Base-by-base conservation (phyloP, 495 filamentous ascomycete species). In the Trichoderma erinaceum region DNA sequence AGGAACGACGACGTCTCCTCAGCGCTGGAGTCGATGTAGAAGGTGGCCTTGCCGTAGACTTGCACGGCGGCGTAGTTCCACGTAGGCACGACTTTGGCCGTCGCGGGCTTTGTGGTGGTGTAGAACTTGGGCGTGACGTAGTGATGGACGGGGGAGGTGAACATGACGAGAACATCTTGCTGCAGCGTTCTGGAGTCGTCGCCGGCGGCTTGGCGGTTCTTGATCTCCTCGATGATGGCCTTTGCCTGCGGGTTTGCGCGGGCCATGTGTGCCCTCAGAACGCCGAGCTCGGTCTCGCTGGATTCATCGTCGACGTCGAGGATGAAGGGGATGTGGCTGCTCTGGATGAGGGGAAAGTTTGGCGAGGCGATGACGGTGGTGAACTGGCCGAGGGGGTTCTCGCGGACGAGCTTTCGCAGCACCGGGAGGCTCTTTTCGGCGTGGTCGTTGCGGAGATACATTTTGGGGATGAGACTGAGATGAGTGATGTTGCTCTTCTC, bases 81-180 rank as follows among this genome's bases (percentile, higher is more conserved):
- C 6, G 86, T 88, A 1, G 85, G 85, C 3, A 86, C 85, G 1
- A 87, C 84, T 69, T 87, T 88, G 6, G 79, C 84, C 0, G 80
- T 84, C 4, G 65, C 72, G 1, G 82, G 84, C 69, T 87, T 87
- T 10, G 85, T 85, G 69, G 84, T 80, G 13, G 74, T 78, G 74
- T 87, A 88, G 75, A 86, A 87, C 56, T 86, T 83, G 10, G 86
- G 85, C 13, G 85, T 85, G 44, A 88, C 80, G 69, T 88, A 88
- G 73, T 84, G 81, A 41, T 86, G 78, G 1, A 75, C 69, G 0
- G 80, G 74, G 1, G 77, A 77, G 21, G 77, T 87, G 75, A 88
- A 88, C 16, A 87, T 76, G 3, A 88, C 73, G 41, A 85, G 65
- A 3, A 85, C 81, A 50, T 85, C 81, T 2, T 78, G 68, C 38